These are phyloP conservation scores for Globisporangium cylindrosporum DNA, from an alignment of 352 stramenopile species.

Conservation along the genomic window DNA sequence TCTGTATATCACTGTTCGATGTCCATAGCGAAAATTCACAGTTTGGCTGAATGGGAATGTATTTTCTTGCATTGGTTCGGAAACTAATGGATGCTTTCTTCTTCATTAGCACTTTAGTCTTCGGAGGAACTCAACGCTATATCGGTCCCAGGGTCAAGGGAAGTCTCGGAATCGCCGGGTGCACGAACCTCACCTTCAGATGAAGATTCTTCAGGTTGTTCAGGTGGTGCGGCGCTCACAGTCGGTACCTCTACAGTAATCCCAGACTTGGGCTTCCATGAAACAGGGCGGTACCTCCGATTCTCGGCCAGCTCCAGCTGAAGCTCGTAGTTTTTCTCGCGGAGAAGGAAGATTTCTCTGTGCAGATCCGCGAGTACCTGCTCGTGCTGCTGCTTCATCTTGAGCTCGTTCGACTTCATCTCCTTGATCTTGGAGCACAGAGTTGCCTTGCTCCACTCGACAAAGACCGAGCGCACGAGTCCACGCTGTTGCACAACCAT, in stretches of 20 bases:
- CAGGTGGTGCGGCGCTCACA: background rate
- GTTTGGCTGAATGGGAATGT: constrained; percentile 2
- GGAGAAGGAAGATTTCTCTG: constrained; percentile 39
- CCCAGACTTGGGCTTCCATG: background rate
- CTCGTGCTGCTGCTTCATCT: constrained; percentile 27
- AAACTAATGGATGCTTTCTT: background rate
- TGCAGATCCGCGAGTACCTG: constrained; percentile 31
- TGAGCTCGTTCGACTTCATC: constrained; percentile 24
- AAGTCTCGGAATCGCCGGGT: background rate
- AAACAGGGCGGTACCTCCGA: constrained; percentile 1
- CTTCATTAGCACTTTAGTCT: background rate
- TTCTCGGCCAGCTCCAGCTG: constrained; percentile 12
- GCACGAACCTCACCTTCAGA: background rate
- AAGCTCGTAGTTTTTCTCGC: constrained; percentile 28
- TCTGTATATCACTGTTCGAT: background rate
- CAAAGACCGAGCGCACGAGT: constrained; percentile 43
- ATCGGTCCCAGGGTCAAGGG: background rate
- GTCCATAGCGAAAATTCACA: background rate
- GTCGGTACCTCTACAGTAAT: background rate
- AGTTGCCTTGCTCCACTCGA: constrained; percentile 46
- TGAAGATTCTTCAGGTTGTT: background rate
- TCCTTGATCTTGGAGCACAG: constrained; percentile 21
- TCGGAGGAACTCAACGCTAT: background rate
- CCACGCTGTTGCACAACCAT: constrained; percentile 52
- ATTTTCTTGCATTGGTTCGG: background rate